phyloP scores from a whole-genome alignment of 78 protist genomes.

The Creolimax fragrantissima region DNA sequence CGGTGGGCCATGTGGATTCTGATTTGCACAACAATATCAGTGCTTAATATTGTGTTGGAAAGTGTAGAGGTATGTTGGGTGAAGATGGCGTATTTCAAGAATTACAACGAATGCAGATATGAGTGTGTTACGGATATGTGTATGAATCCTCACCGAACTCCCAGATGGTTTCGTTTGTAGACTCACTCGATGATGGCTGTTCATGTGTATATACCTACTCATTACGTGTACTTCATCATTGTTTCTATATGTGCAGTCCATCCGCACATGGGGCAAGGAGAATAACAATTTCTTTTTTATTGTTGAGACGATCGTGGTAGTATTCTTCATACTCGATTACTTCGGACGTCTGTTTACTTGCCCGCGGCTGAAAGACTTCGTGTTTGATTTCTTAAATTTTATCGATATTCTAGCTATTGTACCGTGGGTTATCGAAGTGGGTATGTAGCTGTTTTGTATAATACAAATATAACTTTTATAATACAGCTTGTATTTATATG shows the following conservation, averaged over 20 bases:
- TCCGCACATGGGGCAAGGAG: background rate
- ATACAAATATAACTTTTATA: no score
- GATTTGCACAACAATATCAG: background rate
- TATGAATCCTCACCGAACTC: no score
- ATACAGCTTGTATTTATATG: no score
- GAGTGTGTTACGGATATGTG: no score
- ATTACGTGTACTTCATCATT: no score
- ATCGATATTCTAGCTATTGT: slow-evolving; percentile 29
- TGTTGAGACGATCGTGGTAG: background rate
- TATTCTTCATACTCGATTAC: slow-evolving; percentile 25
- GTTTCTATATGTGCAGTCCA: no score
- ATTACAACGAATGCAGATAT: no score
- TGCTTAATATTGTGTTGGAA: background rate
- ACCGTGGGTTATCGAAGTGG: slow-evolving; percentile 11
- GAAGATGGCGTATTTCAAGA: no score
- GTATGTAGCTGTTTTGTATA: background rate
- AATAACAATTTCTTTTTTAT: background rate
- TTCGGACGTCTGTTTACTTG: slow-evolving; percentile 1
- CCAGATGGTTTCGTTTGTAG: no score
- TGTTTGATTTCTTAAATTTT: background rate
- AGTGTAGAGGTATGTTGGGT: background rate
- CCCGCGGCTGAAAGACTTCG: background rate
- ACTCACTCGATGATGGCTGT: no score
- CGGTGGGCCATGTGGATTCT: background rate
- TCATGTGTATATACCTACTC: no score